Evolutionary conservation across 805 yeast genomes (phyloP).

Genomic region (Lipomyces orientalis): DNA sequence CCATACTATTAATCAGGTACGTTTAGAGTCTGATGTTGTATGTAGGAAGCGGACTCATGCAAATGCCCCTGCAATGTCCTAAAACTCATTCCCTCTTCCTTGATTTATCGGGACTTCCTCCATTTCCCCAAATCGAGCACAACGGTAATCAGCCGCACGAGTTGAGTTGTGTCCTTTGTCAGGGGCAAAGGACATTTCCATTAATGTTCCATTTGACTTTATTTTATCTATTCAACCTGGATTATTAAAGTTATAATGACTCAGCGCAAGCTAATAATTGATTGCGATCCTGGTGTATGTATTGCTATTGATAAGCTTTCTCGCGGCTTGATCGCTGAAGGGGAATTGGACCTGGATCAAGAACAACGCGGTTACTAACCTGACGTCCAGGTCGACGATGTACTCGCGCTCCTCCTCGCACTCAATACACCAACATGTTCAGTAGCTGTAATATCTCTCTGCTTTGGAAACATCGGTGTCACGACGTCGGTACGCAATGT

Average conservation of each 20-base stretch:
- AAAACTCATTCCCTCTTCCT: too few species aligned
- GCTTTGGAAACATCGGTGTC: conserved; percentile 50
- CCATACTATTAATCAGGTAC: too few species aligned
- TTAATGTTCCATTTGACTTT: not conserved
- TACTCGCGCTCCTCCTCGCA: conserved; percentile 49
- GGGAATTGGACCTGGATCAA: not conserved
- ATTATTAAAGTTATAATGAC: conserved; percentile 1
- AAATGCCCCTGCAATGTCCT: too few species aligned
- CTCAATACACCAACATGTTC: conserved; percentile 43
- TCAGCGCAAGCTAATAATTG: conserved; percentile 44
- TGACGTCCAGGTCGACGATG: conserved; percentile 47
- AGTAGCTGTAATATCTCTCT: conserved; percentile 45
- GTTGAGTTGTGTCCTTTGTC: not conserved
- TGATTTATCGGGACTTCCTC: too few species aligned
- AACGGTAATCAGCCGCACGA: not conserved
- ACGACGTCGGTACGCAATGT: conserved; percentile 46
- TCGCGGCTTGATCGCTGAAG: not conserved
- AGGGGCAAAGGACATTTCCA: not conserved
- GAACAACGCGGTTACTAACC: not conserved
- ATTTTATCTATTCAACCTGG: not conserved
- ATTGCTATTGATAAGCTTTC: not conserved
- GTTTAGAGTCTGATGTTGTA: too few species aligned
- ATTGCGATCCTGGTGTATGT: conserved; percentile 51
- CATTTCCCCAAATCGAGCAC: too few species aligned
- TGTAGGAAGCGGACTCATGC: too few species aligned